Evolutionary conservation across 2,329 filamentous ascomycete genomes (phyloP).

Genomic region (Botrytis porri): DNA sequence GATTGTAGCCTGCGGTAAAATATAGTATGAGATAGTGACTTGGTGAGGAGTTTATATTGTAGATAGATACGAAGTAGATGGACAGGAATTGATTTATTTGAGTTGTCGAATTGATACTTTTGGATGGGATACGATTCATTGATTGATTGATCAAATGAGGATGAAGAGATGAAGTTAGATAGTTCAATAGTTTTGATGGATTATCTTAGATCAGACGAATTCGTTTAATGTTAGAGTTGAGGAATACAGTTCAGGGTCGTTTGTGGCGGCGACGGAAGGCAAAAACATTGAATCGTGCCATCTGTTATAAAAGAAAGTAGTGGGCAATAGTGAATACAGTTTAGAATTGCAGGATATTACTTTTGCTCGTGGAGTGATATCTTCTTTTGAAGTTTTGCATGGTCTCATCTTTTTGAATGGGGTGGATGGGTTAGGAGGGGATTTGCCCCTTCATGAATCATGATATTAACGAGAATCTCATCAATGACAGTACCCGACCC

Average conservation of each 20-base stretch:
- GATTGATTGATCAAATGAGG: not conserved
- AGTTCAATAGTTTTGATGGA: not conserved
- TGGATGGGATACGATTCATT: not conserved
- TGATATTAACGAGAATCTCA: conserved; percentile 2
- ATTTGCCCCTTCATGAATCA: conserved; percentile 10
- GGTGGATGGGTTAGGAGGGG: not conserved
- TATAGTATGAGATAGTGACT: not conserved
- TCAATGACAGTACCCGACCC: not conserved
- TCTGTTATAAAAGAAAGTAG: not conserved
- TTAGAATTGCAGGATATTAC: not conserved
- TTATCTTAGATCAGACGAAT: not conserved
- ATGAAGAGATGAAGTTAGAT: conserved; percentile 5
- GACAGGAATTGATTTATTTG: not conserved
- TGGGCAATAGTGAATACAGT: not conserved
- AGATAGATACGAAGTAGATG: not conserved
- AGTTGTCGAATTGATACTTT: not conserved
- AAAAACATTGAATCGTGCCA: not conserved
- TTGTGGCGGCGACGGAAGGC: not conserved
- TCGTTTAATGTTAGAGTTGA: conserved; percentile 2
- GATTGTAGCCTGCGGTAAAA: not conserved
- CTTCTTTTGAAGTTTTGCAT: not conserved
- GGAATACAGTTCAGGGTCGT: not conserved
- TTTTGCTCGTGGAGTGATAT: not conserved
- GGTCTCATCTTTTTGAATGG: not conserved
- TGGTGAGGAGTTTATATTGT: not conserved